Evolutionary conservation across 345 rosid species (phyloP).

Genomic region (Eucalyptus guilfoylei): DNA sequence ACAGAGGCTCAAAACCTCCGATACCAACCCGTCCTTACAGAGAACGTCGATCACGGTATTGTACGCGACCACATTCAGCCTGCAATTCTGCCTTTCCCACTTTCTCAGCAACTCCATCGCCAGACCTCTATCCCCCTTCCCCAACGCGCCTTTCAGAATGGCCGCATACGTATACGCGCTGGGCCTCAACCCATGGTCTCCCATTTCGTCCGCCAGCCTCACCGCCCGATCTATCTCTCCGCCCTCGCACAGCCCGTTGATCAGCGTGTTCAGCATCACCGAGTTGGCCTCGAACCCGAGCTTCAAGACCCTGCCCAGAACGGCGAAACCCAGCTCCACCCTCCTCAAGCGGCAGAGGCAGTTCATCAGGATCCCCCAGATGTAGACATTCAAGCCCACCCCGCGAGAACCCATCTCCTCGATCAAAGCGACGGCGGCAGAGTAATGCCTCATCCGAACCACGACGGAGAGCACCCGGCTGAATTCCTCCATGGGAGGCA

Average conservation of each 20-base stretch:
- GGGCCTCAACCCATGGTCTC: not conserved
- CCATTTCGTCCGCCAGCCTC: not conserved
- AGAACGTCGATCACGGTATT: not conserved
- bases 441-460: not conserved
- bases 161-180: not conserved
- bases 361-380: not conserved
- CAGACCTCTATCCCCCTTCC: not conserved
- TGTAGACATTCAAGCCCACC: not conserved
- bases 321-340: not conserved
- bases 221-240: not conserved
- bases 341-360: not conserved
- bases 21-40: not conserved
- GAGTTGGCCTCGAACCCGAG: not conserved
- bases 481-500: not conserved
- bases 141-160: not conserved
- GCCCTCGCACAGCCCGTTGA: not conserved
- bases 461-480: not conserved
- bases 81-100: not conserved
- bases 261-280: not conserved
- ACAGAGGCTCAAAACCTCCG: not conserved
- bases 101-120: not conserved
- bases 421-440: not conserved
- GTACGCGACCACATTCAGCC: not conserved
- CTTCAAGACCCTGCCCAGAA: not conserved
- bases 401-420: not conserved